Evolutionary conservation across 163 green algal species (phyloP).

Genomic region (Scenedesmus sp.): DNA sequence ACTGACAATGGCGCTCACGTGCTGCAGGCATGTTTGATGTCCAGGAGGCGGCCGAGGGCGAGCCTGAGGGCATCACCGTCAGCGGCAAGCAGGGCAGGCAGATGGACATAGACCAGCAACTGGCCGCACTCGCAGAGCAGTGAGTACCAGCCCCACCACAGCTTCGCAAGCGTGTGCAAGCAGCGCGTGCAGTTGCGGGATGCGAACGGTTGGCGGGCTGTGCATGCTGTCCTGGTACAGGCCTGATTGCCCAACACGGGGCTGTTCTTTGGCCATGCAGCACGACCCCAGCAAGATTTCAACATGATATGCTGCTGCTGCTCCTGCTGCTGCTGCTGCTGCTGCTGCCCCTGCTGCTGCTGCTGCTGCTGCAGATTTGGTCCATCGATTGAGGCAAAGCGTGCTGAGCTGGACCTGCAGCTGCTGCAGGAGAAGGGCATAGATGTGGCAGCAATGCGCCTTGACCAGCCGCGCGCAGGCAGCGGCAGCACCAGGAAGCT

Average conservation of each 20-base stretch:
- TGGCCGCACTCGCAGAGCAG: not conserved
- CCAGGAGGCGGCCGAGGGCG: not conserved
- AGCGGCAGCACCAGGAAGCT: not conserved
- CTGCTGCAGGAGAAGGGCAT: constrained; percentile 19
- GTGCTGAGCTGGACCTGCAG: not conserved
- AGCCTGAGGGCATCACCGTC: not conserved
- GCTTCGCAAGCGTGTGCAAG: too few species aligned
- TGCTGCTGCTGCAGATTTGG: not conserved
- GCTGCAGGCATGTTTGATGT: constrained; percentile 20
- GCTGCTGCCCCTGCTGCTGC: not conserved
- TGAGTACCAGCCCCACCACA: not conserved
- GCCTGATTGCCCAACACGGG: too few species aligned
- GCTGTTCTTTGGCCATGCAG: too few species aligned
- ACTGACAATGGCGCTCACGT: too few species aligned
- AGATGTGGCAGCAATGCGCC: not conserved
- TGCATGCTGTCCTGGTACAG: not conserved
- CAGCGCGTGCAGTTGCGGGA: not conserved
- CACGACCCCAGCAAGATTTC: too few species aligned
- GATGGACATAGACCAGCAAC: not conserved
- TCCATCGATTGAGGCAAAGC: not conserved
- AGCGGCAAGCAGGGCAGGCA: not conserved
- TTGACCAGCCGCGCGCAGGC: not conserved
- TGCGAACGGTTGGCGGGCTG: too few species aligned
- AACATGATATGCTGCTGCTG: not conserved
- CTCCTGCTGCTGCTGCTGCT: not conserved